Conservation (phyloP, 805 yeast genomes). For the Nakazawaea wyomingensis region DNA sequence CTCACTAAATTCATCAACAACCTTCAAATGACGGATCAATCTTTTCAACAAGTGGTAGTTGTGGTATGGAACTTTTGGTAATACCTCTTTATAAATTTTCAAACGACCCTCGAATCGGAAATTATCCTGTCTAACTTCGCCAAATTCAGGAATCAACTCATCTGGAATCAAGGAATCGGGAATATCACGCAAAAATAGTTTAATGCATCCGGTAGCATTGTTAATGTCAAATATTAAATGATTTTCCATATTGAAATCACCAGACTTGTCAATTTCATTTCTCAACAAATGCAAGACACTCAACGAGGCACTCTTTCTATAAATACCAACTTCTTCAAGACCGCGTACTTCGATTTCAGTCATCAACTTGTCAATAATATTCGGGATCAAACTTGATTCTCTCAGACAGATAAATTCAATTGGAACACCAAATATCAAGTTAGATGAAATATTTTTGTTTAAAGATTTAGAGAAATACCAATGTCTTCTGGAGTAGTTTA, state of each 20-base stretch:
- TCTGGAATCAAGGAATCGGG: conserved; percentile 80
- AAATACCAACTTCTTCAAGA: conserved; percentile 83
- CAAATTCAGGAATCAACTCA: conserved; percentile 56
- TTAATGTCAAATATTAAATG: conserved; percentile 61
- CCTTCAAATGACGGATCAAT: conserved; percentile 63
- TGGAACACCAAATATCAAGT: conserved; percentile 81
- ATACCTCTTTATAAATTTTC: conserved; percentile 19
- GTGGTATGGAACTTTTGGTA: conserved; percentile 47
- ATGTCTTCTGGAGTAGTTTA: conserved; percentile 44
- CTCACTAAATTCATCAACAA: conserved; percentile 60
- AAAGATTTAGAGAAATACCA: conserved; percentile 44
- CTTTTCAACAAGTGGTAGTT: conserved; percentile 67
- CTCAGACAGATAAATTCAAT: conserved; percentile 68
- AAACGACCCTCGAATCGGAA: conserved; percentile 17
- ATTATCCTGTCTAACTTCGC: conserved; percentile 25
- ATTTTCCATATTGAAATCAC: conserved; percentile 40
- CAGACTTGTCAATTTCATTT: conserved; percentile 39
- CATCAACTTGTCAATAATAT: conserved; percentile 58
- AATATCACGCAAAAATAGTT: conserved; percentile 74
- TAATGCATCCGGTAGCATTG: conserved; percentile 84
- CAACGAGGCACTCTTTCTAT: conserved; percentile 60
- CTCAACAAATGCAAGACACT: conserved; percentile 40
- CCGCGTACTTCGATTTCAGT: conserved; percentile 83
- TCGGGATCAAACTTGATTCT: conserved; percentile 60
- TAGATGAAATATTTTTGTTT: conserved; percentile 19